Evolutionary conservation across 371 early-diverging fungal genomes (phyloP).

Genomic region (Rhizopus microsporus): DNA sequence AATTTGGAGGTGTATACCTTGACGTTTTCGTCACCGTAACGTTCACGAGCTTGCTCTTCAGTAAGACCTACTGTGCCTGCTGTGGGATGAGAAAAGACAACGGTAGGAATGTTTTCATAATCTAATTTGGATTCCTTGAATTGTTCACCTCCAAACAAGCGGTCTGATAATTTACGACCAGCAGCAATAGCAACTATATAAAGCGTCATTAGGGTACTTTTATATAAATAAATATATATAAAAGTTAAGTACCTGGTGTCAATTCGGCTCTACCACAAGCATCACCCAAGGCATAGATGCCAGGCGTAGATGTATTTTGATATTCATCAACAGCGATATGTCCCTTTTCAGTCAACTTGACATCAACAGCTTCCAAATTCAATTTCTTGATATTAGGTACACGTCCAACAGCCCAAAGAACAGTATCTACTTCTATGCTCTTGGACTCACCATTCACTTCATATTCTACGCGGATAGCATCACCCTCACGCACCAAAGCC

Average conservation of each 20-base stretch:
- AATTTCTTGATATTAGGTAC: constrained; percentile 72
- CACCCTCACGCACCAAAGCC: constrained; percentile 40
- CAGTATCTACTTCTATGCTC: constrained; percentile 62
- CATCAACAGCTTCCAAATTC: constrained; percentile 66
- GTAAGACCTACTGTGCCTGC: constrained; percentile 89
- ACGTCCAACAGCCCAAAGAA: constrained; percentile 91
- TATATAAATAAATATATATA: neutral
- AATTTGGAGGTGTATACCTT: constrained; percentile 88
- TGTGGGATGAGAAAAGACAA: constrained; percentile 96
- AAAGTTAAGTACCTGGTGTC: constrained; percentile 72
- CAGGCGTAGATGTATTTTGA: constrained; percentile 75
- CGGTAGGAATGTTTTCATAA: constrained; percentile 93
- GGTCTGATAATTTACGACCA: constrained; percentile 90
- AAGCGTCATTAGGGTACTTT: neutral
- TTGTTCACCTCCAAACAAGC: constrained; percentile 79
- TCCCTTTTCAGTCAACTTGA: constrained; percentile 65
- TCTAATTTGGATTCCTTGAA: constrained; percentile 79
- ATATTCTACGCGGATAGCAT: constrained; percentile 47
- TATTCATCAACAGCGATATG: constrained; percentile 81
- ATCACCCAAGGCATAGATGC: constrained; percentile 94
- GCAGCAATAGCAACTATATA: constrained; percentile 88
- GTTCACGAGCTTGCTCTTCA: constrained; percentile 78
- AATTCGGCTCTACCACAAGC: constrained; percentile 90
- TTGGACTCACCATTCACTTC: constrained; percentile 35
- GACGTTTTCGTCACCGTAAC: constrained; percentile 79